Evolutionary conservation across 2,329 filamentous ascomycete genomes (phyloP).

Genomic region (Ophiostoma ips): DNA sequence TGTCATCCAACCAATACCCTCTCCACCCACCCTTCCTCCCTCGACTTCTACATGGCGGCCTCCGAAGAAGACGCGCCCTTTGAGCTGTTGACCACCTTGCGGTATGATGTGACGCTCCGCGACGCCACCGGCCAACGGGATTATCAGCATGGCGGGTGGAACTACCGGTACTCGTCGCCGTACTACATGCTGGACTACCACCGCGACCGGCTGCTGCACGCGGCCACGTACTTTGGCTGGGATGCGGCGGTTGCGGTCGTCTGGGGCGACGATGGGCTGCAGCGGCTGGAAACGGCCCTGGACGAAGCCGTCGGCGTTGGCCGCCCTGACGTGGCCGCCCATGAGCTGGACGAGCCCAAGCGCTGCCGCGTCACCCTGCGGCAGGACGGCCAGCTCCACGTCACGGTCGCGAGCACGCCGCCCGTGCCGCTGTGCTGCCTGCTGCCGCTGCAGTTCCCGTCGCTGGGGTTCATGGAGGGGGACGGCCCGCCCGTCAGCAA

Average conservation of each 20-base stretch:
- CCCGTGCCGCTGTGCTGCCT: slow-evolving; percentile 35
- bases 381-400: slow-evolving; percentile 30
- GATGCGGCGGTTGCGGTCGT: slow-evolving; percentile 29
- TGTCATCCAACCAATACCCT: no score
- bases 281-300: slow-evolving; percentile 24
- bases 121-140: slow-evolving; percentile 24
- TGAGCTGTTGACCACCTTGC: slow-evolving; percentile 52
- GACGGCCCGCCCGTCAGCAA: background rate
- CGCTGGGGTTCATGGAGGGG: slow-evolving; percentile 22
- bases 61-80: slow-evolving; percentile 16
- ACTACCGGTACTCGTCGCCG: slow-evolving; percentile 38
- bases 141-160: slow-evolving; percentile 34
- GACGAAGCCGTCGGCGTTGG: background rate
- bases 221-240: slow-evolving; percentile 45
- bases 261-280: slow-evolving; percentile 31
- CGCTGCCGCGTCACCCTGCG: slow-evolving; percentile 43
- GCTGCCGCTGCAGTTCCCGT: slow-evolving; percentile 41
- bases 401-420: slow-evolving; percentile 25
- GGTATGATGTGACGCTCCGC: slow-evolving; percentile 50
- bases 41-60: slow-evolving; percentile 9
- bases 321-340: no score
- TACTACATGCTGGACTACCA: slow-evolving; percentile 74
- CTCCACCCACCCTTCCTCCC: background rate
- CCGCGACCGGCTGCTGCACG: slow-evolving; percentile 59
- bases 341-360: slow-evolving; percentile 19